A percentile compares a stretch with the other conserved stretches of the same genome.
These are phyloP conservation scores for Echeveria elegans DNA, from an alignment of 164 flowering plant species.

Conservation along the genomic window DNA sequence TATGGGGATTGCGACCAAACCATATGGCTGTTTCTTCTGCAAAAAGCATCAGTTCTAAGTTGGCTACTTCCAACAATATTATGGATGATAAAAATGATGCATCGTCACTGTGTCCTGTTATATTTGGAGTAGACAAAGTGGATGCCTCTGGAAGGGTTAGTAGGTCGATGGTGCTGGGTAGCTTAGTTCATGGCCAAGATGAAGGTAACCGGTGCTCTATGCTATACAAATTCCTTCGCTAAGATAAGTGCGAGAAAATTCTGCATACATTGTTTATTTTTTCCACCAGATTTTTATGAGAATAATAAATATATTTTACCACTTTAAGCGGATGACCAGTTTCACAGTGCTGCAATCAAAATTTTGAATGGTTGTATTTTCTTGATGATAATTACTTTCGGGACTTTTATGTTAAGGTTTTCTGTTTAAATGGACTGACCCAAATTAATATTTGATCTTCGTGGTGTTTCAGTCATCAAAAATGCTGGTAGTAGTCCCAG, in stretches of 20 bases:
- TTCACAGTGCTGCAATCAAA: too few species aligned
- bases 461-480: not conserved
- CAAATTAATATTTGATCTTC: not conserved
- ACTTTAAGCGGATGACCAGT: too few species aligned
- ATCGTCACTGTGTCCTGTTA: slow-evolving; percentile 12
- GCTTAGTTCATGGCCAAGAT: not conserved
- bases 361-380: too few species aligned
- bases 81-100: slow-evolving; percentile 16
- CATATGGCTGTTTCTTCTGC: slow-evolving; percentile 23
- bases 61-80: slow-evolving; percentile 12
- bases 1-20: slow-evolving; percentile 29
- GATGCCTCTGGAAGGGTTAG: not conserved
- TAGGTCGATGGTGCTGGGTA: not conserved
- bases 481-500: not conserved
- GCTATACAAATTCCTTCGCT: too few species aligned
- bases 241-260: too few species aligned
- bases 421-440: not conserved
- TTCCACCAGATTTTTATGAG: too few species aligned
- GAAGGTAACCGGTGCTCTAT: not conserved
- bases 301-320: too few species aligned
- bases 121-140: not conserved
- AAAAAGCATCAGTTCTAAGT: slow-evolving; percentile 14
- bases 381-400: too few species aligned
- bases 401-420: too few species aligned
- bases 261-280: too few species aligned